Evolutionary conservation across 208 protist genomes (phyloP).

Genomic region (Porcisia hertigi): DNA sequence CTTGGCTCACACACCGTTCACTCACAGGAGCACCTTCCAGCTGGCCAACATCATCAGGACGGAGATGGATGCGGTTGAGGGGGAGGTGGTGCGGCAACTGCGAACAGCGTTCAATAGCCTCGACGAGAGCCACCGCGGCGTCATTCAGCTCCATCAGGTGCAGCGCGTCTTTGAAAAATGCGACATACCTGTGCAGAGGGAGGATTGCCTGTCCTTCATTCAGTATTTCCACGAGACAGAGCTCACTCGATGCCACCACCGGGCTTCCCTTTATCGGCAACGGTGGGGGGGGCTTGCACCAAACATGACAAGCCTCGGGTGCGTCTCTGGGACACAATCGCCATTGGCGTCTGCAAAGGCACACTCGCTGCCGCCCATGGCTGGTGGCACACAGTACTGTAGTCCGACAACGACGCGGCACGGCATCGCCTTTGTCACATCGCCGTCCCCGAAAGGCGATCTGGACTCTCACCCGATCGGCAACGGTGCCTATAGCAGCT

Average conservation of each 20-base stretch:
- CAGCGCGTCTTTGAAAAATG: slow-evolving; percentile 68
- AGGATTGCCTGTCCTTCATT: slow-evolving; percentile 76
- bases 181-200: slow-evolving; percentile 52
- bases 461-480: not conserved
- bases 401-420: not conserved
- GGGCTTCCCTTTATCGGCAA: slow-evolving; percentile 7
- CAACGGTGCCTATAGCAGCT: not conserved
- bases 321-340: slow-evolving; percentile 8
- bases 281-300: slow-evolving; percentile 10
- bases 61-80: slow-evolving; percentile 77
- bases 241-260: slow-evolving; percentile 5
- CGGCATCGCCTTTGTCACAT: not conserved
- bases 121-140: slow-evolving; percentile 79
- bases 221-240: slow-evolving; percentile 74
- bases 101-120: slow-evolving; percentile 84
- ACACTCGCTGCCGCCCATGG: not conserved
- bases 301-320: not conserved
- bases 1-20: slow-evolving; percentile 62
- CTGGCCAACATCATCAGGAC: slow-evolving; percentile 81
- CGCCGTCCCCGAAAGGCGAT: not conserved
- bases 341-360: not conserved
- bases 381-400: not conserved
- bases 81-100: slow-evolving; percentile 76
- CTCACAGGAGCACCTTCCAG: slow-evolving; percentile 72
- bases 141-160: slow-evolving; percentile 70